Base-by-base conservation (phyloP, 2,329 filamentous ascomycete genomes). In the Claviceps capensis region DNA sequence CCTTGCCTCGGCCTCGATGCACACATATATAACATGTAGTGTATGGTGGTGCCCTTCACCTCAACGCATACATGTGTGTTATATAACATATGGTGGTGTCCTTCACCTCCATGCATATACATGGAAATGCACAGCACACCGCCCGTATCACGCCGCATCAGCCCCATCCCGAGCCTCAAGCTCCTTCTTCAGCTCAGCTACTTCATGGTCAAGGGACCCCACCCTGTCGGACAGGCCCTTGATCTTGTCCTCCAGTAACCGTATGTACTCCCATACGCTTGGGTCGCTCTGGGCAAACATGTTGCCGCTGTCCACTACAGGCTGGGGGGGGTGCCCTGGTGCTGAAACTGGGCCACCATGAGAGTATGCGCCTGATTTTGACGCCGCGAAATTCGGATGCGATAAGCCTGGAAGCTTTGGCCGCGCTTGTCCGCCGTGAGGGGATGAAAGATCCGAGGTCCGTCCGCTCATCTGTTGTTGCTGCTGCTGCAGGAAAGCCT, bases 201-300 rank as follows among this genome's bases (percentile, higher is more conserved):
- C 63, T 50, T 67, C 65, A 22, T 66, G 59, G 41, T 68, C 66
- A 17, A 69, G 61, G 46, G 56, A 57, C 7, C 57, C 51, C 14
- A 69, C 62, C 53, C 63, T 67, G 8, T 70, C 67, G 2, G 63
- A 60, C 19, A 70, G 55, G 34, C 57, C 58, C 55, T 69, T 70
- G 48, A 70, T 60, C 55, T 67, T 69, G 13, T 80, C 77, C 61
- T 91, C 86, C 48, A 91, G 71, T 17, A 74, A 76, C 52, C 87
- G 81, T 37, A 90, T 78, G 60, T 88, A 88, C 4, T 75, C 70
- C 83, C 83, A 88, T 8, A 90, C 70, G 43, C 81, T 82, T 56
- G 80, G 73, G 49, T 81, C 78, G 17, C 72, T 71, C 17, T 75
- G 69, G 50, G 79, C 72, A 64, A 88, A 83, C 54, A 88, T 73